These are phyloP conservation scores for Scortechinia acanthostroma DNA, from an alignment of 2,329 filamentous ascomycete genomes.

Conservation along the genomic window DNA sequence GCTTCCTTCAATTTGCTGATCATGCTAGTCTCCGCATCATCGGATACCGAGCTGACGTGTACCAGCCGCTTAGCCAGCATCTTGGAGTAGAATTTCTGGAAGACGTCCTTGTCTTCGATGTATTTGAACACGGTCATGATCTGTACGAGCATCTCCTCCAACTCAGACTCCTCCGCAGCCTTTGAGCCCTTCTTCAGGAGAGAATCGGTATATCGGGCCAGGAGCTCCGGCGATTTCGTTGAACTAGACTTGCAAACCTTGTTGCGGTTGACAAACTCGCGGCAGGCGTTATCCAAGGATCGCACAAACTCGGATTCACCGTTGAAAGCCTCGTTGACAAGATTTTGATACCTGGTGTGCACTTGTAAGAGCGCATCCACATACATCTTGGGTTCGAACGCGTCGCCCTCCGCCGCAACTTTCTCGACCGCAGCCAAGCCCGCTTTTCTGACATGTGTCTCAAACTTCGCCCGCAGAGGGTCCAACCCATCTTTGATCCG, in stretches of 20 bases:
- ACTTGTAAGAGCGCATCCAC: slow-evolving; percentile 91
- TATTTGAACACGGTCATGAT: slow-evolving; percentile 99
- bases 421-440: slow-evolving; percentile 85
- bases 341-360: slow-evolving; percentile 82
- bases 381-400: slow-evolving; percentile 90
- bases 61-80: slow-evolving; percentile 93
- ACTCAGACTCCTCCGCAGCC: slow-evolving; percentile 85
- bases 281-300: slow-evolving; percentile 90
- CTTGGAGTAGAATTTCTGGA: slow-evolving; percentile 98
- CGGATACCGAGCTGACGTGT: slow-evolving; percentile 88
- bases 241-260: slow-evolving; percentile 89
- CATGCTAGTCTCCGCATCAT: slow-evolving; percentile 98
- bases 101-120: slow-evolving; percentile 99
- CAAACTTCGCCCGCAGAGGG: slow-evolving; percentile 78
- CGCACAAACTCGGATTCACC: slow-evolving; percentile 95
- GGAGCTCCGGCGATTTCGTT: slow-evolving; percentile 85
- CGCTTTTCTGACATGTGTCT: slow-evolving; percentile 85
- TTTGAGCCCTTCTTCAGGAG: slow-evolving; percentile 88
- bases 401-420: slow-evolving; percentile 79
- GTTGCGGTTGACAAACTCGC: slow-evolving; percentile 97
- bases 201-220: slow-evolving; percentile 92
- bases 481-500: slow-evolving; percentile 88
- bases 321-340: slow-evolving; percentile 87
- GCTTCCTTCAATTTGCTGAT: slow-evolving; percentile 98
- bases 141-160: slow-evolving; percentile 80